Evolutionary conservation across 805 yeast genomes (phyloP).

Genomic region (Nakazawaea molendinolei): DNA sequence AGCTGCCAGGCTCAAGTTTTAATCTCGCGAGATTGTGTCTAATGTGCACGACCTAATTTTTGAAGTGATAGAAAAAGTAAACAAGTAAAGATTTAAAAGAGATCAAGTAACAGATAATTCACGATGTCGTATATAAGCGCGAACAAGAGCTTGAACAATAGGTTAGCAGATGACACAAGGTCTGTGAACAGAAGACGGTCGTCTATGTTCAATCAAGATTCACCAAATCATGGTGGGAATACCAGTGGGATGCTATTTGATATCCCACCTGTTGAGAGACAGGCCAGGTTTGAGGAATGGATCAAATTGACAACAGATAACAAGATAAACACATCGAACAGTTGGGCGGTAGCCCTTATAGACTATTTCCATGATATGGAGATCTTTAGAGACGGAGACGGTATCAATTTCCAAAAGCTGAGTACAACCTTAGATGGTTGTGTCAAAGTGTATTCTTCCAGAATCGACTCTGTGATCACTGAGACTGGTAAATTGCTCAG

Average conservation of each 20-base stretch:
- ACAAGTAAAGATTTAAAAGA: no score
- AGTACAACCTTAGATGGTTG: constrained; percentile 50
- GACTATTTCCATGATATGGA: constrained; percentile 48
- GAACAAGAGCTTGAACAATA: constrained; percentile 2
- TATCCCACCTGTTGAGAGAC: constrained; percentile 9
- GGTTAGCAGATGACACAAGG: constrained; percentile 4
- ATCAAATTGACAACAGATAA: constrained; percentile 40
- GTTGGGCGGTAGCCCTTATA: constrained; percentile 45
- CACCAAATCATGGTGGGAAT: not conserved
- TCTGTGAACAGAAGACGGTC: constrained; percentile 4
- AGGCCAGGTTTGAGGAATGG: constrained; percentile 37
- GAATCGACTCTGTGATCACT: constrained; percentile 36
- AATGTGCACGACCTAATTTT: no score
- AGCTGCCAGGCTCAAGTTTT: no score
- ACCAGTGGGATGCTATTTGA: constrained; percentile 4
- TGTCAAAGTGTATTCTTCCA: constrained; percentile 40
- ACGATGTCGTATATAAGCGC: constrained; percentile 8
- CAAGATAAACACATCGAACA: constrained; percentile 40
- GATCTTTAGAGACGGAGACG: constrained; percentile 36
- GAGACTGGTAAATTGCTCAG: constrained; percentile 41
- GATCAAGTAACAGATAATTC: no score
- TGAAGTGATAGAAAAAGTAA: no score
- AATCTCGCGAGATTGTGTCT: no score
- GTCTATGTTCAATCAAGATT: constrained; percentile 2
- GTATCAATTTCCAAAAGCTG: constrained; percentile 38